Base-by-base conservation (phyloP, 352 stramenopile species). In the Pythium oligandrum region DNA sequence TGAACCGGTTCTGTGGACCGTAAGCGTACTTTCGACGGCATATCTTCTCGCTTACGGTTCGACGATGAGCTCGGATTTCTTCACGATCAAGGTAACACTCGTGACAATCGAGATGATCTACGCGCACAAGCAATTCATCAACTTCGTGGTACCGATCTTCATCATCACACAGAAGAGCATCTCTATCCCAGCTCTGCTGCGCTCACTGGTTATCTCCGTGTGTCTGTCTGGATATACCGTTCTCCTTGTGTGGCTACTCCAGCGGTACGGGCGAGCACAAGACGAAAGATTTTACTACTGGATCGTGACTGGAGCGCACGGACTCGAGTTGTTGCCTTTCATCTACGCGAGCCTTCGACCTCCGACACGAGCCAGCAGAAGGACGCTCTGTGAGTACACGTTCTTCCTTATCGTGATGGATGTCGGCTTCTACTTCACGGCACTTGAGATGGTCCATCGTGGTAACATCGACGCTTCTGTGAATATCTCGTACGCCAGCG, bases 61-160 rank as follows among this genome's bases (percentile, higher is more conserved):
- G 10, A 53, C 45, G 33, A 53, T 81, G 10, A 68, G 58, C 0
- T 55, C 75, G 4, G 48, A 66, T 9, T 4, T 55, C 3, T 75
- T 69, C 58, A 67, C 60, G 2, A 42, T 70, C 38, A 66, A 45
- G 32, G 17, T 63, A 10, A 55, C 58, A 11, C 36, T 32, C 6
- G 12, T 78, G 31, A 38, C 47, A 7, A 64, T 55, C 31, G 79
- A 89, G 44, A 46, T 51, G 2, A 78, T 72, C 35, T 88, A 85
- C 61, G 66, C 74, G 10, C 76, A 70, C 7, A 55, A 72, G 1
- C 61, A 84, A 7, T 91, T 93, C 47, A 60, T 86, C n/a, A 61
- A 86, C n/a, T 62, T 87, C 33, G 68, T 86, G 11, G 61, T 77
- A 17, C 59, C 84, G 36, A 46, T 93, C 6, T 90, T 82, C 57